A percentile compares a stretch with the other conserved stretches of the same genome.
Evolutionary conservation across 257 asterid species (phyloP).

Genomic region (Scutellaria barbata): DNA sequence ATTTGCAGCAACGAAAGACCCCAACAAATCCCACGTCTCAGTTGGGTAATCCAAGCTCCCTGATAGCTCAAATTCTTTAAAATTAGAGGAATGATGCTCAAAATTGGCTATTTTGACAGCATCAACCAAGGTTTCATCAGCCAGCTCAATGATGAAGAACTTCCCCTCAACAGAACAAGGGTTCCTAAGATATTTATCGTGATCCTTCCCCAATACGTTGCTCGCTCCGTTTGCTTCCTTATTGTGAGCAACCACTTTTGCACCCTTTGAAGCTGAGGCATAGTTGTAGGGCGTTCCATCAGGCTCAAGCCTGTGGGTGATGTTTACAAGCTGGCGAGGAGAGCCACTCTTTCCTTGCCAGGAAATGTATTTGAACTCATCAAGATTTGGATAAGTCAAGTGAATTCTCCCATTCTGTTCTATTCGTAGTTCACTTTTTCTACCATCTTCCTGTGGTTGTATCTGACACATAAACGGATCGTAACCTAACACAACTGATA

Average conservation of each 20-base stretch:
- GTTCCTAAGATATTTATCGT: constrained; percentile 85
- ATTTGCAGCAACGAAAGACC: constrained; percentile 80
- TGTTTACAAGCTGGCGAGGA: constrained; percentile 59
- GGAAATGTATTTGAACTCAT: constrained; percentile 73
- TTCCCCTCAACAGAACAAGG: constrained; percentile 84
- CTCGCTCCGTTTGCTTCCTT: constrained; percentile 90
- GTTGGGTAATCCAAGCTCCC: constrained; percentile 86
- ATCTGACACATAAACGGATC: constrained; percentile 50
- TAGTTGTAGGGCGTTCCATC: constrained; percentile 89
- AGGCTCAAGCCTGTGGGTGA: constrained; percentile 86
- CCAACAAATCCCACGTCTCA: constrained; percentile 71
- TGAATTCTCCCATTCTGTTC: constrained; percentile 52
- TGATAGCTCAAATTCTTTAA: constrained; percentile 75
- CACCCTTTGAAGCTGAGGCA: constrained; percentile 91
- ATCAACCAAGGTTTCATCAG: constrained; percentile 86
- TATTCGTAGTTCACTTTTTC: constrained; percentile 36
- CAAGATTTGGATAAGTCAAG: constrained; percentile 67
- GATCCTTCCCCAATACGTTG: constrained; percentile 83
- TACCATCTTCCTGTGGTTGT: constrained; percentile 37
- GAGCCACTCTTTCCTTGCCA: constrained; percentile 53
- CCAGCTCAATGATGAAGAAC: constrained; percentile 76
- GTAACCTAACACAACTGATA: constrained; percentile 55
- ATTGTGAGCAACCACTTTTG: constrained; percentile 84
- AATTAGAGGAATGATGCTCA: constrained; percentile 88
- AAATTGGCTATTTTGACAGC: constrained; percentile 87